Evolutionary conservation across 176 grass and related monocot genomes (phyloP), one percentile per base, ranked within the genome.

Genomic region (Leersia perrieri): DNA sequence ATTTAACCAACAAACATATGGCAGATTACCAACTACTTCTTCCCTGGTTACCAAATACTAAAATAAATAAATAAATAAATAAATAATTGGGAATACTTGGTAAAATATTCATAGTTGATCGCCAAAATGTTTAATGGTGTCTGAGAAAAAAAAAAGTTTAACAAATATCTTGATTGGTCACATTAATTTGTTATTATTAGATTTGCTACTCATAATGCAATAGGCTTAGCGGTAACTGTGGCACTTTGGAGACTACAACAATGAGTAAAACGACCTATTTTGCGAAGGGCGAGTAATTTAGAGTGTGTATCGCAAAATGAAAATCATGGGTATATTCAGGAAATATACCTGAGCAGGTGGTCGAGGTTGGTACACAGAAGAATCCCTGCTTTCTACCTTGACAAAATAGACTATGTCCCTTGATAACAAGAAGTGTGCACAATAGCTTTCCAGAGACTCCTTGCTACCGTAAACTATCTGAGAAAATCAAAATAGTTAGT

Each of bases 351-450:
- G 90, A 82, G 84, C 34, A 82, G 82, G 80, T 65, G 92, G 79
- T 33, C 92, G 84, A 75, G 96, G 90, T 60, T 95, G 92, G 86
- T 99, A 99, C 70, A 90, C 75, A 83, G 80, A 84, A 80, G 80
- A 91, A 91, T 81, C 84, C 84, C 82, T 86, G 68, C 55, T 95
- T 34, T 91, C 90, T 39, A 87, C 81, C 49, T 77, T 70, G 67
- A 82, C 82, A 91, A 99, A 99, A 90, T 99, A 99, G 25, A 95
- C 82, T 75, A 90, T 81, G 84, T 93, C 90, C 85, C 90, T 95
- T 90, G 96, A 99, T 74, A 99, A 86, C 69, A 99, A 84, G 33
- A 93, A 73, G 89, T 99, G 83, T 40, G 92, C 85, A 88, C 96
- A 95, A 38, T 99, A 99, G 79, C 92, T 91, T 83, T 99, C 96